Percentiles rank a stretch among this genome's conserved stretches.
Conservation (phyloP, 257 asterid species). For the Ophiorrhiza pumila region DNA sequence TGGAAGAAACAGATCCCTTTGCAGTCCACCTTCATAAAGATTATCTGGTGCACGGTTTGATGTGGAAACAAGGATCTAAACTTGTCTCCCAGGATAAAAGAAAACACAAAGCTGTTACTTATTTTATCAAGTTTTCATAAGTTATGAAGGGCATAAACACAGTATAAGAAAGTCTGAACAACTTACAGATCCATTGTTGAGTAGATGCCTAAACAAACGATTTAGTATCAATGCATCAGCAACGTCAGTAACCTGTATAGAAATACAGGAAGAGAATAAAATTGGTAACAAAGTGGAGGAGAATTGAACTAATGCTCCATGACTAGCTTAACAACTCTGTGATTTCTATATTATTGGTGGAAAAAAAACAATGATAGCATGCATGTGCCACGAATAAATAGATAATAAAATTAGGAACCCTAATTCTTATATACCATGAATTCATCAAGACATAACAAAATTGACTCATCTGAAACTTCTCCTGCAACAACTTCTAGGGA, state of each 20-base stretch:
- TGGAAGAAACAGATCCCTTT: conserved; percentile 89
- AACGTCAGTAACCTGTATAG: conserved; percentile 75
- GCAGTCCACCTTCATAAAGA: conserved; percentile 88
- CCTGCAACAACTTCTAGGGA: conserved; percentile 93
- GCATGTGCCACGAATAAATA: background rate
- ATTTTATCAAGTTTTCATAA: background rate
- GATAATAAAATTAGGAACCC: background rate
- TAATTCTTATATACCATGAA: conserved; percentile 60
- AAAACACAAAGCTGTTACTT: conserved; percentile 3
- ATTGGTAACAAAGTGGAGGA: background rate
- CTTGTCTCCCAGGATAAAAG: conserved; percentile 9
- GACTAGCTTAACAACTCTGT: background rate
- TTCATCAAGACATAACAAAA: conserved; percentile 88
- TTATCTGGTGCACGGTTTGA: conserved; percentile 95
- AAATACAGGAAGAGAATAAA: background rate
- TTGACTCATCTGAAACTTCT: conserved; percentile 79
- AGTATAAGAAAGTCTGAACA: background rate
- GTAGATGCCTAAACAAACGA: conserved; percentile 74
- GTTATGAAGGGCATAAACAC: no score
- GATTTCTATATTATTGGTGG: background rate
- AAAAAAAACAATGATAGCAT: background rate
- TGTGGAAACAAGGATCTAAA: conserved; percentile 83
- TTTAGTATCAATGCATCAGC: conserved; percentile 86
- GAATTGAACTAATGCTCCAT: background rate
- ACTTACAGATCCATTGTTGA: conserved; percentile 78